These are phyloP conservation scores for Corchorus capsularis DNA, from an alignment of 345 rosid genomes.

Conservation along the genomic window DNA sequence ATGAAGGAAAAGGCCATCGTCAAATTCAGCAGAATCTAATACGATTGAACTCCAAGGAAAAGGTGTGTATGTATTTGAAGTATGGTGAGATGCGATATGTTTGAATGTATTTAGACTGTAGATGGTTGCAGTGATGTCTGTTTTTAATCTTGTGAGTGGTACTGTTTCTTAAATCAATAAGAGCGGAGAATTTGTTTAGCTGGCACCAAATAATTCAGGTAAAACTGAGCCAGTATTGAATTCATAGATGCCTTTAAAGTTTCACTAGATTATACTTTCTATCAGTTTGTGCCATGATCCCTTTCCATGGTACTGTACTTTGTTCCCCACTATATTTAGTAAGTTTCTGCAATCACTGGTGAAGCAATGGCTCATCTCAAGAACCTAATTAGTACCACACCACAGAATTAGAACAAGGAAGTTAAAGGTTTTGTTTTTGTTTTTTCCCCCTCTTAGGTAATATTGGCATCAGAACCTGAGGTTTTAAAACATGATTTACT, in stretches of 20 bases:
- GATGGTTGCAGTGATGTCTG: slow-evolving; percentile 3
- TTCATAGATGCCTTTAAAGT: background rate
- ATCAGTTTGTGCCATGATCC: background rate
- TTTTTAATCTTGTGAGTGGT: background rate
- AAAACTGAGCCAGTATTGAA: background rate
- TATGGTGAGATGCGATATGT: background rate
- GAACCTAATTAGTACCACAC: background rate
- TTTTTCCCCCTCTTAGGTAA: background rate
- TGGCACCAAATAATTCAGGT: background rate
- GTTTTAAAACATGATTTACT: background rate
- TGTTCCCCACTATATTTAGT: slow-evolving; percentile 6
- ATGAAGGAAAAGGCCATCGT: slow-evolving; percentile 33
- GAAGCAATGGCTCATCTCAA: background rate
- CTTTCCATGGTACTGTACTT: background rate
- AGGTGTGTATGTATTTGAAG: slow-evolving; percentile 42
- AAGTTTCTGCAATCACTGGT: background rate
- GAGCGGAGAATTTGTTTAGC: background rate
- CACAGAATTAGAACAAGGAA: background rate
- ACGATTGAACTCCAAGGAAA: slow-evolving; percentile 30
- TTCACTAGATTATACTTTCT: background rate
- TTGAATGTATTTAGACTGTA: background rate
- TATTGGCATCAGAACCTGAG: background rate
- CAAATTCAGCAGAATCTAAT: slow-evolving; percentile 32
- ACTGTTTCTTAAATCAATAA: slow-evolving; percentile 10
- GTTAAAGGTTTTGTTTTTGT: background rate